A percentile compares a stretch with the other conserved stretches of the same genome.
These are phyloP conservation scores for Kalmusia sp. DNA, from an alignment of 2,329 filamentous ascomycete species.

Conservation along the genomic window DNA sequence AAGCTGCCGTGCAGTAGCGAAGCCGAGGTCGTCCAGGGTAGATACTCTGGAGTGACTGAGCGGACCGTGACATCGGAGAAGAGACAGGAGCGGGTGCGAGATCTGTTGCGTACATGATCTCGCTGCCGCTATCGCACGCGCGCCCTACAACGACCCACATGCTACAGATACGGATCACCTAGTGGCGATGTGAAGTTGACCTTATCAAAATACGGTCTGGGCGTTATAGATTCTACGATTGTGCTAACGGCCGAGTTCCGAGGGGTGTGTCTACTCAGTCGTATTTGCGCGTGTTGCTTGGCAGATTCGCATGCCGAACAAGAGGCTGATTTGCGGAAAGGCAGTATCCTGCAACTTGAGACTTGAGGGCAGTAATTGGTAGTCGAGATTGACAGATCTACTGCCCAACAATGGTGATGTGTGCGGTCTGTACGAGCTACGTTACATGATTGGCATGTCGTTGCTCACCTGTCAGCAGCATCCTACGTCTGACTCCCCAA, in stretches of 20 bases:
- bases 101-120: too few species aligned
- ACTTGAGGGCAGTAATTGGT: too few species aligned
- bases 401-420: too few species aligned
- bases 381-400: not conserved
- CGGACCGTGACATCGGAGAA: too few species aligned
- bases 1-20: too few species aligned
- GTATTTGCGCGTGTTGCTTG: not conserved
- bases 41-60: too few species aligned
- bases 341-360: not conserved
- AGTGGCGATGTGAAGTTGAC: not conserved
- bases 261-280: not conserved
- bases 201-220: constrained; percentile 1
- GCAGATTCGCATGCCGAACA: not conserved
- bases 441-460: not conserved
- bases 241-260: constrained; percentile 7
- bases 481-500: not conserved
- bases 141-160: too few species aligned
- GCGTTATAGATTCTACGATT: not conserved
- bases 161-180: too few species aligned
- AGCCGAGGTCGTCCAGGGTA: too few species aligned
- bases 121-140: too few species aligned
- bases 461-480: not conserved
- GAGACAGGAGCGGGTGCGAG: too few species aligned
- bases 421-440: not conserved
- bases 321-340: not conserved